These are phyloP conservation scores for Leccinum variicolor DNA, from an alignment of 768 basidiomycete genomes.

Conservation along the genomic window DNA sequence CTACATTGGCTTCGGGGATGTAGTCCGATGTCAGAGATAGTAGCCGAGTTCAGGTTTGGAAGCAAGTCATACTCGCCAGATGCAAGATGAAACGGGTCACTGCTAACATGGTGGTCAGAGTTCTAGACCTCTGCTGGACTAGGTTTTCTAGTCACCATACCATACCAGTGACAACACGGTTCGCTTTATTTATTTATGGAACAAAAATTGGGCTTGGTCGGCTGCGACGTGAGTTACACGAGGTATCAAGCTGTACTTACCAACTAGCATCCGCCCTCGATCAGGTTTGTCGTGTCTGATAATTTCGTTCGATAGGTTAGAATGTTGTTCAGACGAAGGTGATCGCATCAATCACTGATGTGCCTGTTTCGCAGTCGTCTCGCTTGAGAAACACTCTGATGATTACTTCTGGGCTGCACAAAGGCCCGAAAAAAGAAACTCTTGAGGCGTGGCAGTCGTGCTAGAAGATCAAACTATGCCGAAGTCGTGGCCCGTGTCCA, in stretches of 20 bases:
- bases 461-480: slow-evolving; percentile 36
- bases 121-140: background rate
- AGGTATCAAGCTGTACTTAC: slow-evolving; percentile 7
- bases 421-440: slow-evolving; percentile 39
- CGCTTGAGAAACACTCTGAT: slow-evolving; percentile 5
- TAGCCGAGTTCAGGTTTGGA: background rate
- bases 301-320: background rate
- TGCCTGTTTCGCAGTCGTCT: slow-evolving; percentile 20
- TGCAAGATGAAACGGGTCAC: background rate
- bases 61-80: background rate
- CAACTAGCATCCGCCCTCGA: slow-evolving; percentile 17
- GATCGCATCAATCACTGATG: slow-evolving; percentile 16
- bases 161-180: background rate
- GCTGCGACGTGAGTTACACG: background rate
- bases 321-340: slow-evolving; percentile 7
- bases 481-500: slow-evolving; percentile 34
- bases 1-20: background rate
- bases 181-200: too few species aligned
- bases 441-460: slow-evolving; percentile 25
- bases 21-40: background rate
- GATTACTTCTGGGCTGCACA: slow-evolving; percentile 31
- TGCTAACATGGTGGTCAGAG: background rate
- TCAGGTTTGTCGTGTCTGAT: slow-evolving; percentile 16
- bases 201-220: background rate
- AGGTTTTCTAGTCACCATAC: background rate